A percentile compares a stretch with the other conserved stretches of the same genome.
These are phyloP conservation scores for Phlegmacium glaucopus DNA, from an alignment of 768 basidiomycete genomes.

Conservation along the genomic window DNA sequence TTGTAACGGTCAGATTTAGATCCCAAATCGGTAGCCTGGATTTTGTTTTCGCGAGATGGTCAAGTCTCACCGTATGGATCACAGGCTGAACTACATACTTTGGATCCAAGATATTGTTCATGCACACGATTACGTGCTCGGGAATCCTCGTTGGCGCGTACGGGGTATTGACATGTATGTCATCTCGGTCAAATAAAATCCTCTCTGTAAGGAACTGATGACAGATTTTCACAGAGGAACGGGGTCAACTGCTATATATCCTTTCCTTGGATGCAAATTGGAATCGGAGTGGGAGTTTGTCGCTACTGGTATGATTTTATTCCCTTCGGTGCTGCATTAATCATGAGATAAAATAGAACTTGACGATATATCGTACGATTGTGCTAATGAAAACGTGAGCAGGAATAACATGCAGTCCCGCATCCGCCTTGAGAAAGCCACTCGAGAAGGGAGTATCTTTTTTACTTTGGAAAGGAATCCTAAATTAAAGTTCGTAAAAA, in stretches of 20 bases:
- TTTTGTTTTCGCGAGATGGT: not conserved
- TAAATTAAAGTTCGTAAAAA: slow-evolving; percentile 7
- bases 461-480: slow-evolving; percentile 29
- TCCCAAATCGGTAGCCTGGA: slow-evolving; percentile 65
- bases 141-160: slow-evolving; percentile 19
- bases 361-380: slow-evolving; percentile 55
- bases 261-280: slow-evolving; percentile 62
- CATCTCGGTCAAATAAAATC: not conserved
- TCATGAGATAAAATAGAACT: slow-evolving; percentile 51
- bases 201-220: not conserved
- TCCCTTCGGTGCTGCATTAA: not conserved
- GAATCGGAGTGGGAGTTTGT: slow-evolving; percentile 54
- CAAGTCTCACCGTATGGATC: not conserved
- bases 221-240: slow-evolving; percentile 71
- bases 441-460: slow-evolving; percentile 41
- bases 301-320: slow-evolving; percentile 61
- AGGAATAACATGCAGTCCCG: slow-evolving; percentile 51
- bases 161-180: slow-evolving; percentile 73
- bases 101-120: slow-evolving; percentile 75
- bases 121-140: slow-evolving; percentile 19
- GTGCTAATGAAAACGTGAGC: slow-evolving; percentile 55
- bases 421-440: slow-evolving; percentile 44
- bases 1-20: slow-evolving; percentile 33
- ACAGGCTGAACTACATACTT: slow-evolving; percentile 82
- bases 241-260: slow-evolving; percentile 88